Conservation (phyloP, 139 green algal species). For the Chlamydomonas applanata region DNA sequence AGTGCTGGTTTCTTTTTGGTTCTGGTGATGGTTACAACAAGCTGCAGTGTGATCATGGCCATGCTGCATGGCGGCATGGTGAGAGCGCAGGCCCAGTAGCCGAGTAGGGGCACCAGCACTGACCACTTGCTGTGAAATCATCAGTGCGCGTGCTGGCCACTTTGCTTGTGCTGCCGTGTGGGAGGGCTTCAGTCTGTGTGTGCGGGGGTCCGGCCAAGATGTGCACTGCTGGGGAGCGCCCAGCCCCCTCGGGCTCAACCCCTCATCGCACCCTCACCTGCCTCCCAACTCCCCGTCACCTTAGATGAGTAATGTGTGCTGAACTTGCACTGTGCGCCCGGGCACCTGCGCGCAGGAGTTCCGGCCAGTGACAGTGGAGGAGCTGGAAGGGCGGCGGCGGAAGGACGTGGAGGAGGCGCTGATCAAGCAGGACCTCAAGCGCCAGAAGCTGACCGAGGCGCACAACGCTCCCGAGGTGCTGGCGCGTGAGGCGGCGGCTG, state of each 20-base stretch:
- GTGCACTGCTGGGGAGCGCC: too few relatives aligned
- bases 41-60: neutral
- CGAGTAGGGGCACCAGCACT: too few relatives aligned
- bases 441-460: slow-evolving; percentile 60
- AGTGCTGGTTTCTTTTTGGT: too few relatives aligned
- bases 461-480: slow-evolving; percentile 42
- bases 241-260: neutral
- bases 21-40: too few relatives aligned
- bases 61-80: too few relatives aligned
- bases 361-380: slow-evolving; percentile 80
- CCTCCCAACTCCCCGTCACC: neutral
- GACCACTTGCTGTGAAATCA: neutral
- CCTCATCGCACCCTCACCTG: neutral
- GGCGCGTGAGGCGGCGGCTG: slow-evolving; percentile 61
- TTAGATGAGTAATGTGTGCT: neutral
- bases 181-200: too few relatives aligned
- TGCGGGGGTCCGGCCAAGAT: too few relatives aligned
- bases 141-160: too few relatives aligned
- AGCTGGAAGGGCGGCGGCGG: slow-evolving; percentile 84
- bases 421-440: slow-evolving; percentile 81
- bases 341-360: slow-evolving; percentile 70
- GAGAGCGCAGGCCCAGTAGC: too few relatives aligned
- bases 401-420: slow-evolving; percentile 87
- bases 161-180: too few relatives aligned
- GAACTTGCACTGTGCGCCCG: neutral